Percentiles rank a stretch among this genome's conserved stretches.
Evolutionary conservation across 345 rosid species (phyloP).

Genomic region (Arabis hirsuta): DNA sequence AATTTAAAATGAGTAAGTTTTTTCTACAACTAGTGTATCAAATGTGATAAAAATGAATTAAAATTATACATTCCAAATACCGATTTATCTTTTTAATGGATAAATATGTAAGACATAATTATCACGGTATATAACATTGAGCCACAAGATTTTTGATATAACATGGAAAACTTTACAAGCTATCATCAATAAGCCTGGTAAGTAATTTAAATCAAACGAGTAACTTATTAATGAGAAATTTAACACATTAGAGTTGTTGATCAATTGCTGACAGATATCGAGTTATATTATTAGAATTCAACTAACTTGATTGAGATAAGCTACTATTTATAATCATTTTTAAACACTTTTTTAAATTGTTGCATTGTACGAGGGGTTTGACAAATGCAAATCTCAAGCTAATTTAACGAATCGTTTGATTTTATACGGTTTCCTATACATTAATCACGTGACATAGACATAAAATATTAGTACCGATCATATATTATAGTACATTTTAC

Average conservation of each 20-base stretch:
- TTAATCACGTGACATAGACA: slow-evolving; percentile 6
- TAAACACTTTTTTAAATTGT: too few species aligned
- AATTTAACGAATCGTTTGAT: neutral
- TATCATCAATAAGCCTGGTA: neutral
- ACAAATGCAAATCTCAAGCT: neutral
- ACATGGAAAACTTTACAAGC: neutral
- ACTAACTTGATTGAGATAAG: neutral
- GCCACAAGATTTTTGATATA: neutral
- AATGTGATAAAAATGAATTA: neutral
- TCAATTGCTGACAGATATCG: neutral
- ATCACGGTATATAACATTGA: too few species aligned
- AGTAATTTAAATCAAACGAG: neutral
- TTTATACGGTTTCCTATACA: neutral
- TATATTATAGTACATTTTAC: neutral
- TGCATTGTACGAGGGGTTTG: too few species aligned
- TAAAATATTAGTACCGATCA: neutral
- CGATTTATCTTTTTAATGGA: too few species aligned
- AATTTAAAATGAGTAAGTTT: neutral
- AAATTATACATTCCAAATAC: neutral
- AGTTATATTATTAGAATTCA: neutral
- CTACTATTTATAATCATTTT: neutral
- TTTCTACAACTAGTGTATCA: neutral
- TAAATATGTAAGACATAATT: too few species aligned
- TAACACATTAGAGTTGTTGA: neutral
- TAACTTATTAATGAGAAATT: neutral